Evolutionary conservation across 805 yeast genomes (phyloP).

Genomic region (Danielia reshetovae): DNA sequence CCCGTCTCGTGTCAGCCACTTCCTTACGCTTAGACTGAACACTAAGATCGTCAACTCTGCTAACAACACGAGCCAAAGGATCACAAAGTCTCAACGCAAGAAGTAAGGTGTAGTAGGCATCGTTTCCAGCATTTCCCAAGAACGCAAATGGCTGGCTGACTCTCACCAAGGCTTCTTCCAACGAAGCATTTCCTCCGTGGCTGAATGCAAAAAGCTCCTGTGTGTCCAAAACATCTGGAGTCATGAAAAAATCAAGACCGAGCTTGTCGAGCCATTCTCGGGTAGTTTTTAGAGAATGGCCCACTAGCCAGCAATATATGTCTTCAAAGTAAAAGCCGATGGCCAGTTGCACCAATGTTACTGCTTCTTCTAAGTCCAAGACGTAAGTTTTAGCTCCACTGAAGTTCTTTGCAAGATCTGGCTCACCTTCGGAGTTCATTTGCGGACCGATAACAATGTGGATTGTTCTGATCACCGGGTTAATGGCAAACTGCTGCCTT

Average conservation of each 20-base stretch:
- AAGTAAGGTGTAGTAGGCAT: conserved; percentile 25
- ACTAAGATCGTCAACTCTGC: background rate
- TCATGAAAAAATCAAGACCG: conserved; percentile 9
- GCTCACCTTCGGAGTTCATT: conserved; percentile 19
- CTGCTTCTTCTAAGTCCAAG: conserved; percentile 9
- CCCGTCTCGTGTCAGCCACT: too few species aligned
- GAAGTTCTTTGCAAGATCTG: conserved; percentile 18
- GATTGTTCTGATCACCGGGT: conserved; percentile 16
- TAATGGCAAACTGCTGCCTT: conserved; percentile 10
- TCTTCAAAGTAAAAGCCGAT: too few species aligned
- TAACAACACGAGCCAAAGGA: conserved; percentile 8
- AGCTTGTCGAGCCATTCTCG: conserved; percentile 12
- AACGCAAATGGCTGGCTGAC: conserved; percentile 20
- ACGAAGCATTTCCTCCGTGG: conserved; percentile 17
- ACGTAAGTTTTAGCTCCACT: conserved; percentile 20
- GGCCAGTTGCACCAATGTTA: conserved; percentile 8
- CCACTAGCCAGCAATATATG: conserved; percentile 17
- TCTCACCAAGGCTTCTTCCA: conserved; percentile 18
- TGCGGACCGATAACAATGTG: conserved; percentile 21
- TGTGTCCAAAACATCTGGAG: conserved; percentile 23
- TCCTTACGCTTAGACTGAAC: too few species aligned
- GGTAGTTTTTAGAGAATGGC: conserved; percentile 15
- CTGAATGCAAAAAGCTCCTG: conserved; percentile 12
- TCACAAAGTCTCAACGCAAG: conserved; percentile 24
- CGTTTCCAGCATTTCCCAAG: conserved; percentile 27